Percentiles rank a stretch among this genome's conserved stretches.
phyloP scores from a whole-genome alignment of 768 basidiomycete genomes.

The Termitomyces sp. region DNA sequence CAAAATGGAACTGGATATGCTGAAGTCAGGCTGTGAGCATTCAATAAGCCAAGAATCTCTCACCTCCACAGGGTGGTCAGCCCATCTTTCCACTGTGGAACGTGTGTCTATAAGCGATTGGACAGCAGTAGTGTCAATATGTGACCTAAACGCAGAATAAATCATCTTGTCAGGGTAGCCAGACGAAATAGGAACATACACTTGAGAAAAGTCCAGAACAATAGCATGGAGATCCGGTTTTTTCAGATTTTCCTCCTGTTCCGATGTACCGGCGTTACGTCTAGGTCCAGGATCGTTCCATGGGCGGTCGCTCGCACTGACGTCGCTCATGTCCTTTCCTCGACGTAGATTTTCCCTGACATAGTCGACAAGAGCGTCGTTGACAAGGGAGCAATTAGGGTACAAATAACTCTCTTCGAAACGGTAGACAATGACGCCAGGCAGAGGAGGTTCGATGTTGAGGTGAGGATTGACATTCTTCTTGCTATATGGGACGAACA shows the following conservation, averaged over 20 bases:
- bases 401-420: slow-evolving; percentile 90
- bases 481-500: slow-evolving; percentile 76
- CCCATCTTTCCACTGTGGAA: slow-evolving; percentile 85
- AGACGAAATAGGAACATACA: slow-evolving; percentile 43
- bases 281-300: slow-evolving; percentile 93
- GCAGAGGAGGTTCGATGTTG: slow-evolving; percentile 72
- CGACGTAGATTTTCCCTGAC: slow-evolving; percentile 77
- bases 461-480: slow-evolving; percentile 66
- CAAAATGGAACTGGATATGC: slow-evolving; percentile 82
- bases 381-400: slow-evolving; percentile 71
- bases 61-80: slow-evolving; percentile 72
- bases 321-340: slow-evolving; percentile 67
- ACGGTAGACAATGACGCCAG: slow-evolving; percentile 89
- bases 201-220: slow-evolving; percentile 86
- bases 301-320: slow-evolving; percentile 70
- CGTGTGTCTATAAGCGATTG: slow-evolving; percentile 91
- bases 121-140: slow-evolving; percentile 89
- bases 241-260: slow-evolving; percentile 47
- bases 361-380: slow-evolving; percentile 74
- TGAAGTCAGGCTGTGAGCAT: not conserved
- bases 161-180: not conserved
- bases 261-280: slow-evolving; percentile 42
- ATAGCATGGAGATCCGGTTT: slow-evolving; percentile 79
- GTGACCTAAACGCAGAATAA: slow-evolving; percentile 46
- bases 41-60: slow-evolving; percentile 12